Evolutionary conservation across 2,329 filamentous ascomycete species (phyloP).

Genomic region (Neocucurbitaria cava): DNA sequence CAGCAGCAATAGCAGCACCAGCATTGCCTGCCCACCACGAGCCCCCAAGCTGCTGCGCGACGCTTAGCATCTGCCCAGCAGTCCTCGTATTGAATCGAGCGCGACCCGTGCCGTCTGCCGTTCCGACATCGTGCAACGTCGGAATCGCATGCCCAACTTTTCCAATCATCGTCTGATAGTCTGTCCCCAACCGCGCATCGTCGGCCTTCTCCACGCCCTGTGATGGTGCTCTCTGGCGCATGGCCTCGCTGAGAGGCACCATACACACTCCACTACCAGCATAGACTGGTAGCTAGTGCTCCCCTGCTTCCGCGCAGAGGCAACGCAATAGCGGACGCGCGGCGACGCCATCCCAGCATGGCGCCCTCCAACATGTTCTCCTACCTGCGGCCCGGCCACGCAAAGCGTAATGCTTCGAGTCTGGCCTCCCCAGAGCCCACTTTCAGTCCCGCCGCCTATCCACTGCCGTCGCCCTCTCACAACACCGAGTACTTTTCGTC

Average conservation of each 20-base stretch:
- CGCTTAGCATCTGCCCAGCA: not conserved
- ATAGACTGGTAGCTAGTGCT: constrained; percentile 2
- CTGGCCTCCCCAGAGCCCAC: constrained; percentile 43
- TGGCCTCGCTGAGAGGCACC: constrained; percentile 47
- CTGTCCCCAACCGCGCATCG: constrained; percentile 8
- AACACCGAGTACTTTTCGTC: constrained; percentile 38
- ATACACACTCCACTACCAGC: constrained; percentile 3
- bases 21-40: constrained; percentile 3
- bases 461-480: constrained; percentile 38
- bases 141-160: constrained; percentile 23
- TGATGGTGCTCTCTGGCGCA: constrained; percentile 36
- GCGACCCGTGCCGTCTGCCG: constrained; percentile 3
- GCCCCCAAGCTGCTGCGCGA: not conserved
- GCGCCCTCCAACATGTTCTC: constrained; percentile 51
- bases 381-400: constrained; percentile 48
- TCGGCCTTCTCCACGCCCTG: constrained; percentile 9
- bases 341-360: constrained; percentile 32
- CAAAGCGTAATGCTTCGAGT: constrained; percentile 48
- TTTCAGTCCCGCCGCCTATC: constrained; percentile 31
- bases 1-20: too few species aligned
- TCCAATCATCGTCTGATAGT: constrained; percentile 7
- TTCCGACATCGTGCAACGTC: constrained; percentile 31
- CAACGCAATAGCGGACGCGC: constrained; percentile 25
- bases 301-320: constrained; percentile 12
- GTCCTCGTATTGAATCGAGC: not conserved